phyloP scores from a whole-genome alignment of 192 early-diverging fungal genomes.

The Obelidium mucronatum region DNA sequence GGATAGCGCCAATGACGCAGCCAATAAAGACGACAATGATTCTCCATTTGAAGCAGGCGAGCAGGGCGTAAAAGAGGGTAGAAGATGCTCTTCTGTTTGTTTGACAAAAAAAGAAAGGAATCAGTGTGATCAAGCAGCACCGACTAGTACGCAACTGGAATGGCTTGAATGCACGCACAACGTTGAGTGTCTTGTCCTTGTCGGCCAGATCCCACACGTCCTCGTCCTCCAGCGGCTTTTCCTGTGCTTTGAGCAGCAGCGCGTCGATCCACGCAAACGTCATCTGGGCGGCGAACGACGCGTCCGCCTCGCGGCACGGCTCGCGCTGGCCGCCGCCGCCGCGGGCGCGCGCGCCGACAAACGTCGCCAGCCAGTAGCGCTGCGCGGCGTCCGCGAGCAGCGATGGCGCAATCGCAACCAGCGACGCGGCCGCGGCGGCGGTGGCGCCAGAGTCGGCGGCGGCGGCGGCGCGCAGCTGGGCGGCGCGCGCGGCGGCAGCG shows the following conservation, averaged over 20 bases:
- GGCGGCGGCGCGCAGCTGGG: conserved; percentile 5
- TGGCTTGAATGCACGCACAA: conserved; percentile 14
- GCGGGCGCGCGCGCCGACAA: conserved; percentile 10
- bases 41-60: conserved; percentile 33
- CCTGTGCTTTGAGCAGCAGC: conserved; percentile 17
- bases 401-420: not conserved
- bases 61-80: conserved; percentile 1
- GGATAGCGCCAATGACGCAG: conserved; percentile 26
- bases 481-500: not conserved
- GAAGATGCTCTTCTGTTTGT: conserved; percentile 3
- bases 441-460: not conserved
- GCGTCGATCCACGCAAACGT: conserved; percentile 38
- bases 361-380: conserved; percentile 25
- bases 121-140: not conserved
- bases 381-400: conserved; percentile 16
- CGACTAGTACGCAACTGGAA: conserved; percentile 28
- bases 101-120: not conserved
- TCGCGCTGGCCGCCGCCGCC: conserved; percentile 1
- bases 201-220: conserved; percentile 35
- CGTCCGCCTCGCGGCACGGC: conserved; percentile 6
- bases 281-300: conserved; percentile 15
- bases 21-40: conserved; percentile 25
- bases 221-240: conserved; percentile 34
- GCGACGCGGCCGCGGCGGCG: not conserved
- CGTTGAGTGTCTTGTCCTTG: conserved; percentile 14